Evolutionary conservation across 179 eudicot genomes (phyloP).

Genomic region (Beta lomatogona): DNA sequence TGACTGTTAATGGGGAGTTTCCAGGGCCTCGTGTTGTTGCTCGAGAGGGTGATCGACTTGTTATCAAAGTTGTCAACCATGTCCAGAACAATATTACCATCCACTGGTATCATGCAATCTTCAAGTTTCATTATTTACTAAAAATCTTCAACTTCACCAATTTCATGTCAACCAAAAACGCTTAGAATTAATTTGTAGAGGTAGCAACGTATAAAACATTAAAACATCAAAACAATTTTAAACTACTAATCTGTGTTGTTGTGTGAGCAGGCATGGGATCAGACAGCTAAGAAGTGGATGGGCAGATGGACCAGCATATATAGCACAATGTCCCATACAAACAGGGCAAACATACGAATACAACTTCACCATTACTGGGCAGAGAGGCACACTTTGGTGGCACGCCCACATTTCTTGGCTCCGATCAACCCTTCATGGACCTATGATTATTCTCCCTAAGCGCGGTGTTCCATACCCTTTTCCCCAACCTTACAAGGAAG

Average conservation of each 20-base stretch:
- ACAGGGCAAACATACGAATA: constrained; percentile 53
- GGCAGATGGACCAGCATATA: constrained; percentile 37
- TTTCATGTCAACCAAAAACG: too few relatives aligned
- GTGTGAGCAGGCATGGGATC: constrained; percentile 58
- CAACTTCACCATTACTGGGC: constrained; percentile 51
- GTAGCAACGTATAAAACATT: too few relatives aligned
- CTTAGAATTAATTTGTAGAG: too few relatives aligned
- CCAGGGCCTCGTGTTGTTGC: constrained; percentile 48
- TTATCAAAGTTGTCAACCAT: constrained; percentile 52
- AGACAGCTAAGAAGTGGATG: constrained; percentile 62
- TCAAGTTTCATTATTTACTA: background rate
- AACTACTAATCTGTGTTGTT: background rate
- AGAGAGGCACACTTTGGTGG: constrained; percentile 69
- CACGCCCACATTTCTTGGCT: constrained; percentile 35
- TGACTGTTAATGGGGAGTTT: constrained; percentile 59
- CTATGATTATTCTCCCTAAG: constrained; percentile 61
- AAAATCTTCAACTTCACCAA: too few relatives aligned
- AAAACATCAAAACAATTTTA: background rate
- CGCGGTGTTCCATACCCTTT: constrained; percentile 50
- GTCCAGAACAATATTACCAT: constrained; percentile 53
- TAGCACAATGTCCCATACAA: constrained; percentile 69
- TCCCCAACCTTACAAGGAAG: constrained; percentile 35
- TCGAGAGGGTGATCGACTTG: constrained; percentile 60
- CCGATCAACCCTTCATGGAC: constrained; percentile 60
- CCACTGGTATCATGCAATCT: constrained; percentile 46